Percentiles rank a stretch among this genome's conserved stretches.
Evolutionary conservation across 257 asterid species (phyloP).

Genomic region (Plectranthus barbatus): DNA sequence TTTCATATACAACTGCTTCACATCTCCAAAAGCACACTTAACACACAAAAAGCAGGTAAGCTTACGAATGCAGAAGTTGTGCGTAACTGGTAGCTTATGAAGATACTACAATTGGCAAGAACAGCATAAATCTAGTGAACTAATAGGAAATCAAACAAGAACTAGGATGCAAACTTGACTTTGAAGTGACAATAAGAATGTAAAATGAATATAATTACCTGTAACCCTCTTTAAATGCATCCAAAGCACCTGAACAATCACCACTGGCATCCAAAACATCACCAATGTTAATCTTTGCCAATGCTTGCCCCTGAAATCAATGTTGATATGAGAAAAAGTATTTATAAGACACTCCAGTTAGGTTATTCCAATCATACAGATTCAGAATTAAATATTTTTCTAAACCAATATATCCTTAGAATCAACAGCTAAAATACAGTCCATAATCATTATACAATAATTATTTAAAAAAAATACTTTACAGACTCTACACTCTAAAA

Average conservation of each 20-base stretch:
- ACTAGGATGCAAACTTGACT: background rate
- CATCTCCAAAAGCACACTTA: background rate
- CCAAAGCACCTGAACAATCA: slow-evolving; percentile 61
- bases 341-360: background rate
- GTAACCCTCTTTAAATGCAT: slow-evolving; percentile 70
- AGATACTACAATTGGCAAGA: background rate
- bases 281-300: slow-evolving; percentile 78
- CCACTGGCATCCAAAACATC: slow-evolving; percentile 66
- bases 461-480: background rate
- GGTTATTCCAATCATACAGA: background rate
- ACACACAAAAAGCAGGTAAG: background rate
- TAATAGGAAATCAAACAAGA: no score
- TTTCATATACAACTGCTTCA: background rate
- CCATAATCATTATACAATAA: background rate
- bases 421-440: background rate
- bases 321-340: slow-evolving; percentile 10
- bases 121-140: background rate
- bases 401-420: background rate
- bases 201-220: slow-evolving; percentile 37
- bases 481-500: slow-evolving; percentile 7
- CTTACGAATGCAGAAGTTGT: background rate
- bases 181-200: background rate
- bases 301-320: slow-evolving; percentile 78
- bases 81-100: background rate
- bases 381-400: background rate